Evolutionary conservation across 2,329 filamentous ascomycete species (phyloP).

Genomic region (Mycosphaerelloides madeirae): DNA sequence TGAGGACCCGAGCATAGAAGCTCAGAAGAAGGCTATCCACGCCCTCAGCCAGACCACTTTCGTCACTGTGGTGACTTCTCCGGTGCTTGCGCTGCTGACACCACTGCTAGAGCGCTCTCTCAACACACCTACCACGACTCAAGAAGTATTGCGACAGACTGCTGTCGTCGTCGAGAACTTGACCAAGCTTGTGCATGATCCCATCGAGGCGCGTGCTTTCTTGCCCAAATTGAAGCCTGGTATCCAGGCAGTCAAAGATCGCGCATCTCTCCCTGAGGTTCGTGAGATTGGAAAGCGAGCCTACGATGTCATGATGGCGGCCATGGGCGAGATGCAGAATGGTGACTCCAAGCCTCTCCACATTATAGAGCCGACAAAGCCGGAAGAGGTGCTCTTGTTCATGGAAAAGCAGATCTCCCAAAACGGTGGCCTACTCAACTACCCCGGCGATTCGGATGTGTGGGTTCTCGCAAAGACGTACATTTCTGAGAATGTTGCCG

Average conservation of each 20-base stretch:
- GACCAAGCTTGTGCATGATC: constrained; percentile 95
- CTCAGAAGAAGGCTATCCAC: constrained; percentile 91
- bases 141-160: constrained; percentile 92
- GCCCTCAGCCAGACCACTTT: constrained; percentile 98
- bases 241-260: constrained; percentile 80
- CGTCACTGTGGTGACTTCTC: constrained; percentile 90
- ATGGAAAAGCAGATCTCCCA: constrained; percentile 73
- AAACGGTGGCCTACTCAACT: constrained; percentile 57
- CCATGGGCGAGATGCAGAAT: constrained; percentile 67
- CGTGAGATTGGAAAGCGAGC: constrained; percentile 82
- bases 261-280: constrained; percentile 90
- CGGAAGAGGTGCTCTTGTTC: constrained; percentile 68
- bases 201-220: constrained; percentile 90
- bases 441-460: constrained; percentile 56
- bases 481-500: constrained; percentile 76
- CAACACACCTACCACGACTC: constrained; percentile 82
- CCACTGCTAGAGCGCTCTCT: constrained; percentile 90
- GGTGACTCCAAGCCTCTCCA: constrained; percentile 44
- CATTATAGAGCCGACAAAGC: constrained; percentile 59
- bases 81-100: constrained; percentile 88
- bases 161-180: constrained; percentile 96
- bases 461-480: constrained; percentile 68
- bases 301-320: constrained; percentile 82
- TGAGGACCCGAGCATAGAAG: constrained; percentile 85
- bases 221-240: constrained; percentile 90